phyloP scores from a whole-genome alignment of 2,329 filamentous ascomycete genomes.

The Colletotrichum tofieldiae region DNA sequence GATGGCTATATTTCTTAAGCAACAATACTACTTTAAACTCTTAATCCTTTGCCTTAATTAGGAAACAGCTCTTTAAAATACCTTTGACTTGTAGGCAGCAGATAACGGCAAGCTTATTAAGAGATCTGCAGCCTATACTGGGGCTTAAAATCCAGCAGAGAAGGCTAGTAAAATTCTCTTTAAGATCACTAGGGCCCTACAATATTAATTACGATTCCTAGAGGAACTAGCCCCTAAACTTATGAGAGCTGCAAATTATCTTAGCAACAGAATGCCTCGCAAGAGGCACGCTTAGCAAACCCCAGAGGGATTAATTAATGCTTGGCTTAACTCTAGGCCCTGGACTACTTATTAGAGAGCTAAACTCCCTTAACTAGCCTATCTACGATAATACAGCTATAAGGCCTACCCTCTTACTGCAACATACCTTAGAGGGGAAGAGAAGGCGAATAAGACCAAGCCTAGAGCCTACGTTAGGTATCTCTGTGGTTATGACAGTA shows the following conservation, averaged over 20 bases:
- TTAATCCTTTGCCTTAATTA: too few species aligned
- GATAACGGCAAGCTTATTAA: not conserved
- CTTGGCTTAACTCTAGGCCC: not conserved
- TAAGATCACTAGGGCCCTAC: not conserved
- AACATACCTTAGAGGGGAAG: not conserved
- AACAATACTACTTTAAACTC: too few species aligned
- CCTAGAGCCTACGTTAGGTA: conserved; percentile 13
- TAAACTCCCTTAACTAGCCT: not conserved
- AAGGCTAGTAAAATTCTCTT: not conserved
- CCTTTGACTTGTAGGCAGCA: not conserved
- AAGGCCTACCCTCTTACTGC: conserved; percentile 5
- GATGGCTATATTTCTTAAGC: too few species aligned
- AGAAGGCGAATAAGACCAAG: too few species aligned
- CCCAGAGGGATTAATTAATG: not conserved
- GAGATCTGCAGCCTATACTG: not conserved
- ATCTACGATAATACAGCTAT: conserved; percentile 8
- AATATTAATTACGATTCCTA: not conserved
- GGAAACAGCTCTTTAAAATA: too few species aligned
- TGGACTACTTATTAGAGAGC: not conserved
- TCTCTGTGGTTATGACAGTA: conserved; percentile 1
- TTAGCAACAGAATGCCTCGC: too few species aligned
- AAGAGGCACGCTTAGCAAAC: not conserved
- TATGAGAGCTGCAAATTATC: too few species aligned
- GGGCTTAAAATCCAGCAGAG: conserved; percentile 2
- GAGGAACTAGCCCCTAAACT: not conserved